phyloP scores from a whole-genome alignment of 352 stramenopile species.

The Pythium rishiriense region DNA sequence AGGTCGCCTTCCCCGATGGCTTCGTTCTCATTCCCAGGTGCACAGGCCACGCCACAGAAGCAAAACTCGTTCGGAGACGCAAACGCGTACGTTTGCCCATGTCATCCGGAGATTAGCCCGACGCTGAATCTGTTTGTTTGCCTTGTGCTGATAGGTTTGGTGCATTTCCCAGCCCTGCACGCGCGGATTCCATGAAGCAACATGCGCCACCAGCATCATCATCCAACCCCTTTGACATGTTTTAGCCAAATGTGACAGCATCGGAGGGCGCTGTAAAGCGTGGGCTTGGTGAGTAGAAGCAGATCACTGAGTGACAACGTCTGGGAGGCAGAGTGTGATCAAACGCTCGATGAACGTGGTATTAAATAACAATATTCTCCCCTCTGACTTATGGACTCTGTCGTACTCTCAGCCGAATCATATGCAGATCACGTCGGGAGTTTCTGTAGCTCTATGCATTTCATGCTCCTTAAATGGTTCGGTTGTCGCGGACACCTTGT shows the following conservation, averaged over 20 bases:
- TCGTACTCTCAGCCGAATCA: background rate
- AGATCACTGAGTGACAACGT: background rate
- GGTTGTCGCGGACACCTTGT: background rate
- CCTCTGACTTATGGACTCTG: constrained; percentile 1
- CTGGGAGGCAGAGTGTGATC: background rate
- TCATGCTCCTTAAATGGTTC: background rate
- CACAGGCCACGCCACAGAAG: constrained; percentile 32
- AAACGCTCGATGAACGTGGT: background rate
- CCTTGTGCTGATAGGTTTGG: constrained; percentile 40
- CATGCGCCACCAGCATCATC: constrained; percentile 32
- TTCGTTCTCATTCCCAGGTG: constrained; percentile 41
- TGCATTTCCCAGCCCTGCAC: constrained; percentile 45
- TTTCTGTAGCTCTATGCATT: constrained; percentile 1
- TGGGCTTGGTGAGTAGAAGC: background rate
- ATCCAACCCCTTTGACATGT: constrained; percentile 85
- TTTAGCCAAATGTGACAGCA: constrained; percentile 43
- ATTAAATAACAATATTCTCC: constrained; percentile 26
- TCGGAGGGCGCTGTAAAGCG: background rate
- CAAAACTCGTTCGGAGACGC: constrained; percentile 40
- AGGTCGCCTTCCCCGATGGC: constrained; percentile 33
- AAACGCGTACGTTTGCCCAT: constrained; percentile 43
- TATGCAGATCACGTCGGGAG: constrained; percentile 9
- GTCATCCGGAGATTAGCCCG: background rate
- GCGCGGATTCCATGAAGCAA: constrained; percentile 33
- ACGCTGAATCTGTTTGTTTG: background rate